phyloP scores from a whole-genome alignment of 257 asterid genomes.

The Mitragyna speciosa region DNA sequence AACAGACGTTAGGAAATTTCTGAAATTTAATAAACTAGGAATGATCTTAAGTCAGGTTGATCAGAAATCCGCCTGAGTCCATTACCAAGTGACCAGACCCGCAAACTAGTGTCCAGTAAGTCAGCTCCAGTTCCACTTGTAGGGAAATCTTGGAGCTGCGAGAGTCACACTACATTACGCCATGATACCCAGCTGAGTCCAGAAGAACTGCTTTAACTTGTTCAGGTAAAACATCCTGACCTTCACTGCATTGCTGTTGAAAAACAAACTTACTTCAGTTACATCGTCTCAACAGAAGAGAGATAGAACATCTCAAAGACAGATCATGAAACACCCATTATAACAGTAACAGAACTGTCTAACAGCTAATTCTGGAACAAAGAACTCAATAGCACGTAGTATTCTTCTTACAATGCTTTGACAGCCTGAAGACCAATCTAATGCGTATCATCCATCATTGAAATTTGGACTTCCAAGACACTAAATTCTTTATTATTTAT shows the following conservation, averaged over 20 bases:
- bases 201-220: constrained; percentile 68
- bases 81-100: no score
- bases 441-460: not conserved
- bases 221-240: constrained; percentile 67
- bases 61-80: not conserved
- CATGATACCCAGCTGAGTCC: constrained; percentile 55
- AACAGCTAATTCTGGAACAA: not conserved
- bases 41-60: not conserved
- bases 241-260: constrained; percentile 71
- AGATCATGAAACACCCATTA: not conserved
- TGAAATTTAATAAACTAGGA: not conserved
- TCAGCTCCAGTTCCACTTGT: no score
- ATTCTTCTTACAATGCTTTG: not conserved
- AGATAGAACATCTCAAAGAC: not conserved
- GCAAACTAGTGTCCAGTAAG: no score
- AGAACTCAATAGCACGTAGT: not conserved
- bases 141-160: not conserved
- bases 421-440: not conserved
- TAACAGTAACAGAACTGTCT: no score
- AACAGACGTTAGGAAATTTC: not conserved
- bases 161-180: not conserved
- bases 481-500: not conserved
- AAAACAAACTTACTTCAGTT: not conserved
- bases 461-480: not conserved
- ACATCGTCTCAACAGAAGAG: not conserved